Conservation (phyloP, 1,139 yeast species). For the Kodamaea fungicola region DNA sequence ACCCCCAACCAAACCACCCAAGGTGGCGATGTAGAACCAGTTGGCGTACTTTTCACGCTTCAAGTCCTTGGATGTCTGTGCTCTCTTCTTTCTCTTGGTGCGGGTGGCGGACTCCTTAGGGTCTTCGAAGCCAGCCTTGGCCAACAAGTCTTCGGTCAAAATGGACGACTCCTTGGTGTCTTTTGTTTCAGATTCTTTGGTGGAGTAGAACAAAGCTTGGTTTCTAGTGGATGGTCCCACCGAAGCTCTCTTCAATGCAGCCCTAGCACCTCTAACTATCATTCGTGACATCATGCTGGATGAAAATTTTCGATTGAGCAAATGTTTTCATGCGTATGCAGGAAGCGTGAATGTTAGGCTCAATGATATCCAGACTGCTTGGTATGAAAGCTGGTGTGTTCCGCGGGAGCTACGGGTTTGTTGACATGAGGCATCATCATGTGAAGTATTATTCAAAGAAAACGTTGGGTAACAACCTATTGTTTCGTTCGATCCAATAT, state of each 20-base stretch:
- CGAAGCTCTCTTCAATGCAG: slow-evolving; percentile 1
- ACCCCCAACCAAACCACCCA: slow-evolving; percentile 63
- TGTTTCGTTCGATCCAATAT: slow-evolving; percentile 17
- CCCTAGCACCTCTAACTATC: slow-evolving; percentile 4
- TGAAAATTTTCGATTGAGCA: slow-evolving; percentile 4
- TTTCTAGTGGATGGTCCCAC: slow-evolving; percentile 1
- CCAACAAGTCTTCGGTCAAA: slow-evolving; percentile 76
- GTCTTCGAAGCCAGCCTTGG: slow-evolving; percentile 76
- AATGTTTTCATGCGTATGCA: neutral
- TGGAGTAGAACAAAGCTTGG: slow-evolving; percentile 16
- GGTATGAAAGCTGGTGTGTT: neutral
- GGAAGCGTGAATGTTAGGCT: neutral
- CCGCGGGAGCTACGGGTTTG: neutral
- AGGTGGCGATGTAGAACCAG: slow-evolving; percentile 59
- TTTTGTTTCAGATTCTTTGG: slow-evolving; percentile 18
- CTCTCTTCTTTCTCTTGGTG: slow-evolving; percentile 48
- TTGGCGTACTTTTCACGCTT: slow-evolving; percentile 64
- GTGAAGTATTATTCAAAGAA: neutral
- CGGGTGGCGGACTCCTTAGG: slow-evolving; percentile 14
- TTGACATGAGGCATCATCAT: too few species aligned
- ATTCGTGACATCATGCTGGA: slow-evolving; percentile 4
- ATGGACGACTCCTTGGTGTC: slow-evolving; percentile 48
- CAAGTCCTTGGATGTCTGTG: slow-evolving; percentile 58
- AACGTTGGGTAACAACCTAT: slow-evolving; percentile 3
- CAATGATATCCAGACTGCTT: neutral